Evolutionary conservation across 495 filamentous ascomycete species (phyloP).

Genomic region (Penicillium turbatum): DNA sequence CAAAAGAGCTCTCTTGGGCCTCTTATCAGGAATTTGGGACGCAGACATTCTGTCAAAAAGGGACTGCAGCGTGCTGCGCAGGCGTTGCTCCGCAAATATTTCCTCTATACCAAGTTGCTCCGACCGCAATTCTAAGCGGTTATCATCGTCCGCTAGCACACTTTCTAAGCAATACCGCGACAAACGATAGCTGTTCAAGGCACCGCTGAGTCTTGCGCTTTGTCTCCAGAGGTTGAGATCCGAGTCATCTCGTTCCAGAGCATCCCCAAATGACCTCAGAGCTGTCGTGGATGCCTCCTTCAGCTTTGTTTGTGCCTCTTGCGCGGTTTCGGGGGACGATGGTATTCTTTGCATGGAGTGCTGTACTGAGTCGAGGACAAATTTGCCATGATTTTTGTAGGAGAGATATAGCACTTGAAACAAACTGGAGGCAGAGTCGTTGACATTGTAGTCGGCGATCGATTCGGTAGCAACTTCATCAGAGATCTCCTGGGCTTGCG

Average conservation of each 20-base stretch:
- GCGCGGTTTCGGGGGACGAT: constrained; percentile 32
- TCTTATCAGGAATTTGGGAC: constrained; percentile 59
- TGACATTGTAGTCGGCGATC: constrained; percentile 39
- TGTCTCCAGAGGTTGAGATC: constrained; percentile 94
- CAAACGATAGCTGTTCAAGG: constrained; percentile 70
- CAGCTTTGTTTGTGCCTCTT: constrained; percentile 30
- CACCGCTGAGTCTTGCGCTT: constrained; percentile 69
- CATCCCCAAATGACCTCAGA: constrained; percentile 64
- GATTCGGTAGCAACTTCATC: constrained; percentile 42
- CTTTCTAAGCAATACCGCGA: constrained; percentile 87
- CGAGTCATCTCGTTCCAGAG: constrained; percentile 83
- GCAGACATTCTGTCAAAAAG: constrained; percentile 71
- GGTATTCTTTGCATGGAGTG: constrained; percentile 25
- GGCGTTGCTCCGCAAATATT: constrained; percentile 72
- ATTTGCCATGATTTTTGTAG: constrained; percentile 93
- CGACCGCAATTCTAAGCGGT: constrained; percentile 60
- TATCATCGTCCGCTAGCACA: constrained; percentile 80
- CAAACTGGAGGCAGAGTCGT: constrained; percentile 69
- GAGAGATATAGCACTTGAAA: constrained; percentile 88
- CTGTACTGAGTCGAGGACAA: constrained; percentile 70
- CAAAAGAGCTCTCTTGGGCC: constrained; percentile 59
- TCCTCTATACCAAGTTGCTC: constrained; percentile 82
- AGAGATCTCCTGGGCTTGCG: constrained; percentile 43
- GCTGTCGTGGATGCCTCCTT: constrained; percentile 28
- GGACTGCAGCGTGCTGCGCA: constrained; percentile 61